A percentile compares a stretch with the other conserved stretches of the same genome.
Conservation (phyloP, 2,329 filamentous ascomycete species). For the Claviceps sp. region DNA sequence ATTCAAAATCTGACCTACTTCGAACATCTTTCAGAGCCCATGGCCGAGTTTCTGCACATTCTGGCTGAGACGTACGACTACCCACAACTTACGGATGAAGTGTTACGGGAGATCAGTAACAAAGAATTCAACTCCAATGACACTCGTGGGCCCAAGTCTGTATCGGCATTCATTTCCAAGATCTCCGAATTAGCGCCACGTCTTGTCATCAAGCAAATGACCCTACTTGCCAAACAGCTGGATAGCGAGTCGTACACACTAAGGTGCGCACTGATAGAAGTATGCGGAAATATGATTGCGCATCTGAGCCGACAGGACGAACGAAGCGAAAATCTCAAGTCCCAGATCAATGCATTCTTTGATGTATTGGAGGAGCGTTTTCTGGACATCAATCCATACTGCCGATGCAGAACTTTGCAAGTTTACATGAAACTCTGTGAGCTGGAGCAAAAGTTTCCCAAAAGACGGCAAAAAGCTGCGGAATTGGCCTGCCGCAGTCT, state of each 20-base stretch:
- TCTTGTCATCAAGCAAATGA: constrained; percentile 95
- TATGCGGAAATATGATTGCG: constrained; percentile 87
- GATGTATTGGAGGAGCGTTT: constrained; percentile 94
- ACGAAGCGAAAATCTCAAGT: constrained; percentile 82
- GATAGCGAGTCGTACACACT: constrained; percentile 97
- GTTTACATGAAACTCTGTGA: constrained; percentile 88
- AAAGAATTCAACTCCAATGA: constrained; percentile 98
- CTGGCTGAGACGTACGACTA: constrained; percentile 96
- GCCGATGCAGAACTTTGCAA: constrained; percentile 79
- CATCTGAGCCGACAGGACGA: constrained; percentile 88
- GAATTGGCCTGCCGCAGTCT: constrained; percentile 80
- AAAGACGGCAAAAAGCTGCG: constrained; percentile 74
- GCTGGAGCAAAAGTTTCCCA: constrained; percentile 90
- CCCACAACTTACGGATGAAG: constrained; percentile 85
- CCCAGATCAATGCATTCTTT: constrained; percentile 92
- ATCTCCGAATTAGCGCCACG: constrained; percentile 85
- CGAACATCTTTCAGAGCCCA: constrained; percentile 95
- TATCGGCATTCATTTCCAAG: constrained; percentile 85
- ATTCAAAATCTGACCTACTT: constrained; percentile 97
- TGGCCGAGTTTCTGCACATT: constrained; percentile 97
- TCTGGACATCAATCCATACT: constrained; percentile 93
- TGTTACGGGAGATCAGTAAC: constrained; percentile 84
- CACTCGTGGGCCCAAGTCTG: constrained; percentile 86
- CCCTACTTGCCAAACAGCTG: constrained; percentile 80
- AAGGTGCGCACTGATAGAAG: constrained; percentile 85